These are phyloP conservation scores for Scalesia atractyloides DNA, from an alignment of 129 eudicot genomes.

Conservation along the genomic window DNA sequence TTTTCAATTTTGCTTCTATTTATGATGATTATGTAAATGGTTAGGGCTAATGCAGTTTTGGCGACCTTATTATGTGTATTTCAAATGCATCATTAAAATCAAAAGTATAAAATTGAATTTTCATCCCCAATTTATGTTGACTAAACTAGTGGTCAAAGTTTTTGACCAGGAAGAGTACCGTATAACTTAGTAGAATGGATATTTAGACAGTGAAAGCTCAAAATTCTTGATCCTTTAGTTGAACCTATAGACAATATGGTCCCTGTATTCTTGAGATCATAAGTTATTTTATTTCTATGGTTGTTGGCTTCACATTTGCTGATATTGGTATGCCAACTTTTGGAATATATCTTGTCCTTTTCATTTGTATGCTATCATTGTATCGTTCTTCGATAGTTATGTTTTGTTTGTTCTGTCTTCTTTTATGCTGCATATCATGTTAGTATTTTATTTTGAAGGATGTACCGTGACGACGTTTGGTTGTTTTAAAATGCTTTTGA, in stretches of 20 bases:
- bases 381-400: slow-evolving; percentile 14
- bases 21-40: not conserved
- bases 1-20: not conserved
- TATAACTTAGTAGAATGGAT: not conserved
- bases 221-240: slow-evolving; percentile 1
- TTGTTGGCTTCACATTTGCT: slow-evolving; percentile 15
- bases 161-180: not conserved
- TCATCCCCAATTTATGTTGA: slow-evolving; percentile 1
- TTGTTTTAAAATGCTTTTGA: slow-evolving; percentile 19
- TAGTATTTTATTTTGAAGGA: slow-evolving; percentile 2
- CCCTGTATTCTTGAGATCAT: not conserved
- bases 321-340: slow-evolving; percentile 26
- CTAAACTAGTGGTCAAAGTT: slow-evolving; percentile 1
- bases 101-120: not conserved
- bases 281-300: not conserved
- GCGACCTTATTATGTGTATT: not conserved
- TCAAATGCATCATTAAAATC: not conserved
- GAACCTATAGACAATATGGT: slow-evolving; percentile 3
- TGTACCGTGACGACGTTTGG: slow-evolving; percentile 31
- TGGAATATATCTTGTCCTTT: slow-evolving; percentile 19
- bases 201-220: slow-evolving; percentile 13
- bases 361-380: not conserved
- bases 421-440: slow-evolving; percentile 5
- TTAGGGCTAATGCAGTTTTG: not conserved
- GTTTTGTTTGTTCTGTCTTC: slow-evolving; percentile 19